phyloP scores from a whole-genome alignment of 768 basidiomycete species.

The Boletus tylopilopsis region DNA sequence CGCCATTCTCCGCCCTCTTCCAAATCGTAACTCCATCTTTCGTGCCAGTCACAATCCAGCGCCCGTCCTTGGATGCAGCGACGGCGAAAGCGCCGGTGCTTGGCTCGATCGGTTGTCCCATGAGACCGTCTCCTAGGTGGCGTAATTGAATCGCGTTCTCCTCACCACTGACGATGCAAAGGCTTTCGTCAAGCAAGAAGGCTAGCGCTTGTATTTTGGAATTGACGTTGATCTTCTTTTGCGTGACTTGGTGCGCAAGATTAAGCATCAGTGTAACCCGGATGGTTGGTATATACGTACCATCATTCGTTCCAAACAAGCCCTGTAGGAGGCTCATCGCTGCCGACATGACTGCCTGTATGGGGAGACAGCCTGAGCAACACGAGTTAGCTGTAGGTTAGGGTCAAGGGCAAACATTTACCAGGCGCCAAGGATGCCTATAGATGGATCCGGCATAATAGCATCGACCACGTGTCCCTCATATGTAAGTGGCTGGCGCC shows the following conservation, averaged over 20 bases:
- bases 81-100: conserved; percentile 2
- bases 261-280: not conserved
- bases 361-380: not conserved
- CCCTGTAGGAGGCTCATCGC: conserved; percentile 2
- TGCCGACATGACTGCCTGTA: not conserved
- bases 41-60: conserved; percentile 5
- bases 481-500: not conserved
- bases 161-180: conserved; percentile 9
- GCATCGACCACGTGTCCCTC: not conserved
- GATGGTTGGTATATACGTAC: not conserved
- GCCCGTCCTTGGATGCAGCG: conserved; percentile 10
- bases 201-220: conserved; percentile 12
- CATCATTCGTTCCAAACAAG: not conserved
- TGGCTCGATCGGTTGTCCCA: conserved; percentile 11
- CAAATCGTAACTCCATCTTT: conserved; percentile 13
- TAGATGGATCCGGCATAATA: not conserved
- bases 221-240: conserved; percentile 1
- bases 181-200: conserved; percentile 1
- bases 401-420: not conserved
- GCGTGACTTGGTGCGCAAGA: not conserved
- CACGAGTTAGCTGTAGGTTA: not conserved
- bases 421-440: not conserved
- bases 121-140: not conserved
- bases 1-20: not conserved
- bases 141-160: conserved; percentile 10